Evolutionary conservation across 2,329 filamentous ascomycete species (phyloP).

Genomic region (Colletotrichum sojae): DNA sequence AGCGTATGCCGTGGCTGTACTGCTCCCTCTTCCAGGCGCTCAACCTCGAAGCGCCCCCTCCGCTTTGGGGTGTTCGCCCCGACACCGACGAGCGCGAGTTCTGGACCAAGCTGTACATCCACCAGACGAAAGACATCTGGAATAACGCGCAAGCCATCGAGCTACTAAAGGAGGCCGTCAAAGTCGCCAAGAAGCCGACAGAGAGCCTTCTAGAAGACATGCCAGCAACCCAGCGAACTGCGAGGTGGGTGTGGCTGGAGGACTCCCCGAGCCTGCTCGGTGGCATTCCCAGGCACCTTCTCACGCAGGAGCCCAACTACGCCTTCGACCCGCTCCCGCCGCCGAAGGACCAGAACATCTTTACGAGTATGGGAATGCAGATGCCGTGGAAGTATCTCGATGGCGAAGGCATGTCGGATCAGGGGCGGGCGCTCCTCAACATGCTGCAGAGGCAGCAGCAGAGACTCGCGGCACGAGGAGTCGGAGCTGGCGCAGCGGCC

Average conservation of each 20-base stretch:
- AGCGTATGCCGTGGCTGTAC: conserved; percentile 87
- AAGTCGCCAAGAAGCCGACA: conserved; percentile 62
- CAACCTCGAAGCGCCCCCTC: conserved; percentile 81
- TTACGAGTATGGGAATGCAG: conserved; percentile 58
- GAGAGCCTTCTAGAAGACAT: conserved; percentile 57
- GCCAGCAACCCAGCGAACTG: conserved; percentile 65
- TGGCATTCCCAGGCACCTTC: conserved; percentile 75
- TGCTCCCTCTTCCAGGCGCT: conserved; percentile 84
- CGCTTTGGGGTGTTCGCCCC: conserved; percentile 85
- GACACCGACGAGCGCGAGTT: conserved; percentile 74
- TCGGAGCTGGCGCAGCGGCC: conserved; percentile 12
- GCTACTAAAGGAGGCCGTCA: conserved; percentile 79
- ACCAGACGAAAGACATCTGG: conserved; percentile 87
- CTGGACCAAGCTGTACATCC: conserved; percentile 81
- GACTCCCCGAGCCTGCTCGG: conserved; percentile 80
- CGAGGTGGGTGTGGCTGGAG: conserved; percentile 84
- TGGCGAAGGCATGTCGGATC: conserved; percentile 25
- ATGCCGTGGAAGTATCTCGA: conserved; percentile 58
- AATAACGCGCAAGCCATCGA: conserved; percentile 80
- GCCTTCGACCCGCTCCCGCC: conserved; percentile 89
- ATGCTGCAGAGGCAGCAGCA: conserved; percentile 29
- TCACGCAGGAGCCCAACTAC: conserved; percentile 76
- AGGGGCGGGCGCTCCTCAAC: conserved; percentile 25
- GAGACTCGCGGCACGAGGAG: conserved; percentile 11
- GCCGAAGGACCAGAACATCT: conserved; percentile 66